Evolutionary conservation across 1,139 yeast species (phyloP).

Genomic region (Debaryomyces udenii): DNA sequence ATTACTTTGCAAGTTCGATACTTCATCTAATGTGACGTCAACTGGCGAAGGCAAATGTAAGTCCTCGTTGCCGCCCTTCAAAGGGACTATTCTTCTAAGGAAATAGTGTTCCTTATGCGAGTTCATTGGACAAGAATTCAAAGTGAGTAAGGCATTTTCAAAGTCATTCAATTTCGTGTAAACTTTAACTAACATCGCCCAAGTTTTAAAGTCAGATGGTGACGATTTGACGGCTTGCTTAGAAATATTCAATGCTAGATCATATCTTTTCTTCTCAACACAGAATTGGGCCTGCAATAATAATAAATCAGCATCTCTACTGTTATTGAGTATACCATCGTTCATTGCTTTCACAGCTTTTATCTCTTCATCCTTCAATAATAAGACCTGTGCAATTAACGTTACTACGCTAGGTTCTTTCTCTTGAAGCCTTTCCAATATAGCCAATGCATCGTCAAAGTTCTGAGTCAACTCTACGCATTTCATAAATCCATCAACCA

Average conservation of each 20-base stretch:
- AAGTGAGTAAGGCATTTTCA: constrained; percentile 74
- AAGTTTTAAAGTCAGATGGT: constrained; percentile 82
- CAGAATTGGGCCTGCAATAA: constrained; percentile 75
- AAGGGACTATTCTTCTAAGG: constrained; percentile 60
- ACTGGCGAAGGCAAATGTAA: constrained; percentile 76
- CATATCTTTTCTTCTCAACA: constrained; percentile 62
- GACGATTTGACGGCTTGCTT: constrained; percentile 75
- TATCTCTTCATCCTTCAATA: constrained; percentile 70
- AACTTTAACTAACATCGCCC: constrained; percentile 76
- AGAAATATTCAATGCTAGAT: constrained; percentile 75
- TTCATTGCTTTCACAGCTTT: constrained; percentile 72
- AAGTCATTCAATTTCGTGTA: constrained; percentile 73
- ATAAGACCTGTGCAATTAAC: constrained; percentile 56
- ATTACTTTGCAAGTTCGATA: constrained; percentile 55
- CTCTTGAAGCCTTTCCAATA: constrained; percentile 45
- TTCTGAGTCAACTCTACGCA: constrained; percentile 67
- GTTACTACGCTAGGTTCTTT: constrained; percentile 56
- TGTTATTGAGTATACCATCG: constrained; percentile 56
- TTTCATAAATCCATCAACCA: constrained; percentile 74
- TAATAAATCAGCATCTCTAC: constrained; percentile 63
- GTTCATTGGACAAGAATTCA: constrained; percentile 94
- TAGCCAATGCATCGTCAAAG: constrained; percentile 60
- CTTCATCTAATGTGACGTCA: constrained; percentile 73
- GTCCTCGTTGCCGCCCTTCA: constrained; percentile 54
- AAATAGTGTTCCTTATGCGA: constrained; percentile 64